Evolutionary conservation across 169 alveolate species (phyloP), one percentile per base, ranked within the genome.

Genomic region (Babesia ovata): DNA sequence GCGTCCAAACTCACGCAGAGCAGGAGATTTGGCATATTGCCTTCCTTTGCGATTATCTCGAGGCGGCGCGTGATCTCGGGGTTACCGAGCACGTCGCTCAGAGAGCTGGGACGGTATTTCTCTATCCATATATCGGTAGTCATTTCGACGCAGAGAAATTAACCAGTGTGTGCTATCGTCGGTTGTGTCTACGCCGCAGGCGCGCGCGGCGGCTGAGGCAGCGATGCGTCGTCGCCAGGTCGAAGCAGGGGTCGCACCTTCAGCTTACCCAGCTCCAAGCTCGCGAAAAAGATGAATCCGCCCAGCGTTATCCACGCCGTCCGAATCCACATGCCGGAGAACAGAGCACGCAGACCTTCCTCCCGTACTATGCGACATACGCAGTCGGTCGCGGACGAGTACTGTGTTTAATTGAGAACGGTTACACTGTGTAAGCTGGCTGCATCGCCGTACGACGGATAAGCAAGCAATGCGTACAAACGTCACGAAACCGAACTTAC

Each of bases 21-120:
- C 50, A 98, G 96, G 56, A 98, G 87, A 76, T 97, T 96, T 0
- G 99, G 99, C 95, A 98, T 94, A 75, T 96, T 97, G 11, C 99
- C 99, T 46, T 96, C 94, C 79, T 85, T 83, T 2, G 98, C 96
- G 21, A 98, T 95, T 44, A 95, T 92, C 88, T 94, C 91, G 45
- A 98, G 91, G 22, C 98, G 91, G 28, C 92, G 91, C 48, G 97
- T 88, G 50, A 96, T 97, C 70, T 94, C 93, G 48, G 93, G 94
- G 78, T 98, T 97, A 28, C 99, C 99, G 57, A 95, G 97, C 44
- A 98, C 97, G 73, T 97, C 98, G 29, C 92, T 95, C 49, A 98
- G 88, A 14, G 92, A 84, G 60, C 87, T 92, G 16, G 99, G 99
- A 21, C 99, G 91, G 85, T 97, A 97, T 81, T 98, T 98, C 76